Conservation (phyloP, 2,329 filamentous ascomycete genomes). For the Fusarium palustre region DNA sequence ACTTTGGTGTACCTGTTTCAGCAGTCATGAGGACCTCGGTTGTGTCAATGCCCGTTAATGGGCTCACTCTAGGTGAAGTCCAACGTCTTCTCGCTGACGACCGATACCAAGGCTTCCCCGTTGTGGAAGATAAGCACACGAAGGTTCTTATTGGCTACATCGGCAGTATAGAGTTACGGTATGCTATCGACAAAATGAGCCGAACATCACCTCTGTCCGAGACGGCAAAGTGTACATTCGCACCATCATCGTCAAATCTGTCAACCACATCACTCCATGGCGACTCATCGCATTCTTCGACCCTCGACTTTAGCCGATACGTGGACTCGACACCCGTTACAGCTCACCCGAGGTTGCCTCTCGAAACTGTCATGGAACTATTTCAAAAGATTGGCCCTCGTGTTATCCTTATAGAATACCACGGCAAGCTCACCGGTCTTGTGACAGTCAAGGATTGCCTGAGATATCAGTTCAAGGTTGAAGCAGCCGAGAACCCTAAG, state of each 20-base stretch:
- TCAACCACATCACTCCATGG: slow-evolving; percentile 51
- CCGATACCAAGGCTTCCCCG: slow-evolving; percentile 91
- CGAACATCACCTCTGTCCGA: slow-evolving; percentile 75
- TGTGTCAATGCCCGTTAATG: slow-evolving; percentile 78
- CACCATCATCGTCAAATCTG: slow-evolving; percentile 56
- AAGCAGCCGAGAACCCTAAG: slow-evolving; percentile 81
- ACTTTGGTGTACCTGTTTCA: slow-evolving; percentile 93
- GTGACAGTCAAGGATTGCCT: slow-evolving; percentile 98
- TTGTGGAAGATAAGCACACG: slow-evolving; percentile 78
- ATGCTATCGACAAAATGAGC: slow-evolving; percentile 85
- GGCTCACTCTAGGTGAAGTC: slow-evolving; percentile 79
- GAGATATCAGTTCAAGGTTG: slow-evolving; percentile 96
- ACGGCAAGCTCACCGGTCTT: slow-evolving; percentile 83
- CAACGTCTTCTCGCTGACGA: slow-evolving; percentile 82
- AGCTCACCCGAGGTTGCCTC: slow-evolving; percentile 87
- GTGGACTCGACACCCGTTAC: slow-evolving; percentile 90
- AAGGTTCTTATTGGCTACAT: slow-evolving; percentile 90
- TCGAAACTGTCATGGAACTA: slow-evolving; percentile 98
- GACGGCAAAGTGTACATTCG: slow-evolving; percentile 80
- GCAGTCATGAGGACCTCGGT: slow-evolving; percentile 86
- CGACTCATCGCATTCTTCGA: slow-evolving; percentile 56
- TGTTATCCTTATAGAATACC: slow-evolving; percentile 92
- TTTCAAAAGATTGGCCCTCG: slow-evolving; percentile 98
- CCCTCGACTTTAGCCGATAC: slow-evolving; percentile 85
- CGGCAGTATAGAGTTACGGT: slow-evolving; percentile 89